Conservation (phyloP, 164 flowering plant species). For the Tetrastigma voinierianum region DNA sequence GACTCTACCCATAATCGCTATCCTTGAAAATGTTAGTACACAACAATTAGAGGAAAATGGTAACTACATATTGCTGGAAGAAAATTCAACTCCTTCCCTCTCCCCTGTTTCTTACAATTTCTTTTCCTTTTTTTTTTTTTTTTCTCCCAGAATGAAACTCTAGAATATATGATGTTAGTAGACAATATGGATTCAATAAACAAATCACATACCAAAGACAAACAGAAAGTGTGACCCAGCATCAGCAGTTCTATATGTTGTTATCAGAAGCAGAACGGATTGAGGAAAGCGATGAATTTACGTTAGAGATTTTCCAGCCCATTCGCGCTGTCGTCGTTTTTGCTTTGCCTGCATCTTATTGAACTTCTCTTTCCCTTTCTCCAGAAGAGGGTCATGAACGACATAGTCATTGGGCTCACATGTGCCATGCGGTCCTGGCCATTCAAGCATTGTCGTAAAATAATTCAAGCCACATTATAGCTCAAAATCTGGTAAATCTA, state of each 20-base stretch:
- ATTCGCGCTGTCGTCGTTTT: conserved; percentile 84
- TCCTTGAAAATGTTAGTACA: too few species aligned
- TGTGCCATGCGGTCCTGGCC: conserved; percentile 93
- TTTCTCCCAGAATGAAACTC: too few species aligned
- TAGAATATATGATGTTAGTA: too few species aligned
- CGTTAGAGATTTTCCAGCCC: conserved; percentile 91
- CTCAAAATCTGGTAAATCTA: too few species aligned
- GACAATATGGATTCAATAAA: background rate
- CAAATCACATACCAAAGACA: conserved; percentile 2
- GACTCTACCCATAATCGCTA: too few species aligned
- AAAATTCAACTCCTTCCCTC: background rate
- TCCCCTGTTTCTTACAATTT: background rate
- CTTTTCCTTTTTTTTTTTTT: too few species aligned
- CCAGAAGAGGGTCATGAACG: conserved; percentile 88
- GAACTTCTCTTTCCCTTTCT: conserved; percentile 96
- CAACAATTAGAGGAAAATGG: too few species aligned
- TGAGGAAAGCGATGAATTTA: conserved; percentile 29
- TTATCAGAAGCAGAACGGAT: background rate
- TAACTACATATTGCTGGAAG: background rate
- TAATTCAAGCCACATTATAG: background rate
- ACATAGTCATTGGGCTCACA: conserved; percentile 71
- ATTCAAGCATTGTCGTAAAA: background rate
- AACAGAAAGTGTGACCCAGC: background rate
- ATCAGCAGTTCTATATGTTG: background rate
- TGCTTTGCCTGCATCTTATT: conserved; percentile 90